Base-by-base conservation (phyloP, 2,329 filamentous ascomycete species). In the Fusarium sp. region DNA sequence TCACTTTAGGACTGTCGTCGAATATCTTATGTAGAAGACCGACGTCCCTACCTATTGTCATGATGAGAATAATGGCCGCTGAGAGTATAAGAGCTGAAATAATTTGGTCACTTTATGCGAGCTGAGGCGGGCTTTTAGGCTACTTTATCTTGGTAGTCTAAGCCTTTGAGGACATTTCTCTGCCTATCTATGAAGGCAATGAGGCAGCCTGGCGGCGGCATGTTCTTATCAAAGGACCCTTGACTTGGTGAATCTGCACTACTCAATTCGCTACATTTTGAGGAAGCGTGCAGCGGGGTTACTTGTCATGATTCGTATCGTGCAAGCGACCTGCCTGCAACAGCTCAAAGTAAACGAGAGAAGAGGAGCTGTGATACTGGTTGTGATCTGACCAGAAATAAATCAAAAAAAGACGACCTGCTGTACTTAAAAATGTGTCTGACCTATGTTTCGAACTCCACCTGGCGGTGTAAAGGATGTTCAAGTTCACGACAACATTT, bases 401-500 rank as follows among this genome's bases (percentile, higher is more conserved):
- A 11, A 14, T 28, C 23, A 28, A 23, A 12, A 18, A 41, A 11
- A 14, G 26, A 46, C 18, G 19, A 28, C 11, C 54, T 10, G 11
- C 16, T 41, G 42, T 39, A 23, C 42, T 42, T 49, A 57, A 39
- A 51, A 42, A 49, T 46, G 25, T 37, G 31, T 50, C 51, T 42
- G 48, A 51, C 28, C 34, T 51, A 55, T 46, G 52, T 51, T 39
- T 42, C 16, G 13, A 53, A 56, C 62, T 68, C 63, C 54, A 70
- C 55, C 58, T 57, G 30, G 59, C 58, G 58, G 67, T 65, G 54
- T 68, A 51, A 49, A 48, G 37, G 25, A 41, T n/a, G 41, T 21
- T 39, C 31, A 26, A 41, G 21, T 34, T 56, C 42, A 25, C 63
- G 19, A 55, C 21, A 23, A 37, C 46, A 55, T 34, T 30, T 68